Evolutionary conservation across 345 rosid genomes (phyloP).

Genomic region (Brassica juncea): DNA sequence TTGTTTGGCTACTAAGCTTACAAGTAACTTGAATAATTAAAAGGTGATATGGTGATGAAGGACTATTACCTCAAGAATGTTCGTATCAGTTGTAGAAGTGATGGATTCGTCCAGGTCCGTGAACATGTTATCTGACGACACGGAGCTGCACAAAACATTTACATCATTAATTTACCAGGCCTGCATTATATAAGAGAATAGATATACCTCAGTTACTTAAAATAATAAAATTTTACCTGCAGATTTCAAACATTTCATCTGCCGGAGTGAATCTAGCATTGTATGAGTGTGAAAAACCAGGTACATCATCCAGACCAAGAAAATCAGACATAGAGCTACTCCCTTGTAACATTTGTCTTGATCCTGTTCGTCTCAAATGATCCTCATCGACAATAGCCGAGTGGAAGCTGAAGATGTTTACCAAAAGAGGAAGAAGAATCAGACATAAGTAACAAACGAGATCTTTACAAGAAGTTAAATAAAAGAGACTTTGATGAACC

Average conservation of each 20-base stretch:
- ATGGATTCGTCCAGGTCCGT: constrained; percentile 40
- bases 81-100: constrained; percentile 27
- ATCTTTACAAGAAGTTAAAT: constrained; percentile 8
- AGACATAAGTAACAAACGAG: neutral
- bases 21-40: neutral
- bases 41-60: constrained; percentile 6
- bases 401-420: constrained; percentile 22
- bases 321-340: constrained; percentile 25
- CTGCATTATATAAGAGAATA: neutral
- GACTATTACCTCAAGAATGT: constrained; percentile 19
- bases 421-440: constrained; percentile 2
- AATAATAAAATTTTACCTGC: constrained; percentile 28
- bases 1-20: neutral
- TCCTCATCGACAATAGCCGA: constrained; percentile 22
- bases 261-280: constrained; percentile 26
- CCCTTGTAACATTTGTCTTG: constrained; percentile 23
- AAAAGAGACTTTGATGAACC: constrained; percentile 6
- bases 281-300: constrained; percentile 35
- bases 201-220: neutral
- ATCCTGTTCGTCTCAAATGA: constrained; percentile 15
- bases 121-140: constrained; percentile 39
- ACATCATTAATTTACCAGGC: neutral
- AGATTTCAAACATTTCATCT: constrained; percentile 32
- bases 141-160: constrained; percentile 26
- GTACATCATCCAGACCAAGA: constrained; percentile 14